Evolutionary conservation across 257 asterid genomes (phyloP).

Genomic region (Orobanche coerulescens): DNA sequence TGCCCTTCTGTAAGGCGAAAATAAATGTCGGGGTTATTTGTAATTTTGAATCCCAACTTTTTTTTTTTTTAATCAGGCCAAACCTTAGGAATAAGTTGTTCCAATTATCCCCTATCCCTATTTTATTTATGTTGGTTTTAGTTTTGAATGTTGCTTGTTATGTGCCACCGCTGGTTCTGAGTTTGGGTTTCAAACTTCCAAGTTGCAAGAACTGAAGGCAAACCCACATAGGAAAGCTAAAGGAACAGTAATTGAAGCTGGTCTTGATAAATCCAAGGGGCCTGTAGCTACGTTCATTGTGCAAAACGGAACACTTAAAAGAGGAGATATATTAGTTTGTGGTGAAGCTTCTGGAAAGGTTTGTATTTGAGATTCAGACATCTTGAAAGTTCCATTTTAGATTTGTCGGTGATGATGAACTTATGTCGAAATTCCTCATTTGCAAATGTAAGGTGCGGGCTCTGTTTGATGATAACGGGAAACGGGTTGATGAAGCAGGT

Average conservation of each 20-base stretch:
- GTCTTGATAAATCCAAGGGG: conserved; percentile 93
- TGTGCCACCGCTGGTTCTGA: conserved; percentile 22
- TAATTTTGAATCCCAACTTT: too few relatives aligned
- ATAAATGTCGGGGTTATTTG: too few relatives aligned
- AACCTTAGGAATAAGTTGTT: too few relatives aligned
- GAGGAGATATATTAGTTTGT: conserved; percentile 77
- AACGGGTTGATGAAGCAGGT: conserved; percentile 74
- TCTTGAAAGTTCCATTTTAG: conserved; percentile 5
- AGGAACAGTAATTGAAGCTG: conserved; percentile 97
- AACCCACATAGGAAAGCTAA: conserved; percentile 87
- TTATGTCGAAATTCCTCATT: conserved; percentile 20
- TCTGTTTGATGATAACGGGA: conserved; percentile 82
- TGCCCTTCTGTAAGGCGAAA: too few relatives aligned
- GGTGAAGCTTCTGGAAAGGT: conserved; percentile 99
- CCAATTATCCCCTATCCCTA: too few relatives aligned
- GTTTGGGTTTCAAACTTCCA: neutral
- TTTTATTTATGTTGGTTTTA: neutral
- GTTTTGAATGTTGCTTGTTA: conserved; percentile 12
- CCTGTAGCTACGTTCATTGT: conserved; percentile 91
- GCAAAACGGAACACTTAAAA: conserved; percentile 89
- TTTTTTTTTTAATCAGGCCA: too few relatives aligned
- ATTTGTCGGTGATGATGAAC: conserved; percentile 19
- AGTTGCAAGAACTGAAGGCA: conserved; percentile 99
- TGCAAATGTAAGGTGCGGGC: conserved; percentile 73
- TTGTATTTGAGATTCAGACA: conserved; percentile 27